Base-by-base conservation (phyloP, 371 early-diverging fungal species). In the Apophysomyces elegans region DNA sequence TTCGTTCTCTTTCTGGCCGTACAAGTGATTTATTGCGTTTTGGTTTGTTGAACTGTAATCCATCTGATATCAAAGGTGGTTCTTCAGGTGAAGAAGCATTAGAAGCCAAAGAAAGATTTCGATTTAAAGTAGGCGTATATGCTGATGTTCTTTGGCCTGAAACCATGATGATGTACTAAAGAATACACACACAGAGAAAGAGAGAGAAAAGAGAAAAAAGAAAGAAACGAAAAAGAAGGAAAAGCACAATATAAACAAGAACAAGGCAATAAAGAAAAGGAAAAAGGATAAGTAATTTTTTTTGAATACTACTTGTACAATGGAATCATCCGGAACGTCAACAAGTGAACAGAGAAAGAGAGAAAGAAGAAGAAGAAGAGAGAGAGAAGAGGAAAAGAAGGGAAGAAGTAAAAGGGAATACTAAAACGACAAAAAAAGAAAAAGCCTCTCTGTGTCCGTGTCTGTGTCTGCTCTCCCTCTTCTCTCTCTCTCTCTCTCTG, bases 1-100 rank as follows among this genome's bases (percentile, higher is more conserved):
- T 79, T 37, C 88, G 80, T 62, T 86, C 89, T 60, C 90, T 81
- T 68, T 89, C 91, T n/a, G 92, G 90, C 46, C 91, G 81, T 56
- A 89, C 87, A 9, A 90, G 83, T 32, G 90, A 90, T 72, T 85
- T 88, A 71, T 80, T 79, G 41, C 88, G 81, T 63, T 74, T 71
- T 14, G 72, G 75, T 56, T 58, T 39, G 58, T 58, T 58, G 39
- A 50, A 63, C 56, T 21, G 56, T 36, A 58, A 37, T 58, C 26
- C 35, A 36, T 63, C 63, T 1, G 63, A 63, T 11, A 39, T 4
- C 56, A 63, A 18, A 26, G 56, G 56, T 21, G 56, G 56, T 50
- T 50, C 54, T 50, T 21, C 54, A 50, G n/a, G n/a, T 1, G 54
- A 50, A 7, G 54, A 50, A 50, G 21, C 21, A 50, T 50, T 16